Percentiles rank a stretch among this genome's conserved stretches.
Conservation (phyloP, 1,139 yeast genomes). For the Suhomyces bokatorum region DNA sequence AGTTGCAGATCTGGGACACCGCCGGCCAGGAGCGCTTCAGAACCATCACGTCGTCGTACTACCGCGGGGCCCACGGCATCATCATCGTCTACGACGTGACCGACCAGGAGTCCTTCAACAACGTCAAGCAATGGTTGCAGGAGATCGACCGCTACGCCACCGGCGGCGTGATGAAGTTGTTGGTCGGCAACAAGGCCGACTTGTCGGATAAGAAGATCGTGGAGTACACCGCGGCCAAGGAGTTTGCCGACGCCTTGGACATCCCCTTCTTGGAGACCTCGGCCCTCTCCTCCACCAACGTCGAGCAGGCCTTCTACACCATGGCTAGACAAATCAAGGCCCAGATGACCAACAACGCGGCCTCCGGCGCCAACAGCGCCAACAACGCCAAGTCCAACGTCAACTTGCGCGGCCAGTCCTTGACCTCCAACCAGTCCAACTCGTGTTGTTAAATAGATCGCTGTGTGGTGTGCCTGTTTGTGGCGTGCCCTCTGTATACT, state of each 20-base stretch:
- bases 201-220: constrained; percentile 92
- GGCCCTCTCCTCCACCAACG: constrained; percentile 93
- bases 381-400: constrained; percentile 69
- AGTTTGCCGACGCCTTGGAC: constrained; percentile 94
- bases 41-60: constrained; percentile 95
- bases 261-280: constrained; percentile 96
- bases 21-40: constrained; percentile 99
- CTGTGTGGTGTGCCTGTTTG: constrained; percentile 1
- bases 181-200: constrained; percentile 97
- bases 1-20: constrained; percentile 98
- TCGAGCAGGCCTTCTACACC: constrained; percentile 96
- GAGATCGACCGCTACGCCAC: constrained; percentile 98
- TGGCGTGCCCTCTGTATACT: constrained; percentile 8
- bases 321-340: constrained; percentile 99
- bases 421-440: constrained; percentile 62
- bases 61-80: constrained; percentile 98
- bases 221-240: constrained; percentile 95
- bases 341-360: constrained; percentile 73
- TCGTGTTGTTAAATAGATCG: constrained; percentile 67
- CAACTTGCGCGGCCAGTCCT: constrained; percentile 86
- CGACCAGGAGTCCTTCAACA: constrained; percentile 95
- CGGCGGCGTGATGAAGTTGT: constrained; percentile 92
- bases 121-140: constrained; percentile 98
- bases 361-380: constrained; percentile 41
- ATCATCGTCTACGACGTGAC: constrained; percentile 98